Evolutionary conservation across 2,329 filamentous ascomycete species (phyloP).

Genomic region (Paecilomyces fulvus): DNA sequence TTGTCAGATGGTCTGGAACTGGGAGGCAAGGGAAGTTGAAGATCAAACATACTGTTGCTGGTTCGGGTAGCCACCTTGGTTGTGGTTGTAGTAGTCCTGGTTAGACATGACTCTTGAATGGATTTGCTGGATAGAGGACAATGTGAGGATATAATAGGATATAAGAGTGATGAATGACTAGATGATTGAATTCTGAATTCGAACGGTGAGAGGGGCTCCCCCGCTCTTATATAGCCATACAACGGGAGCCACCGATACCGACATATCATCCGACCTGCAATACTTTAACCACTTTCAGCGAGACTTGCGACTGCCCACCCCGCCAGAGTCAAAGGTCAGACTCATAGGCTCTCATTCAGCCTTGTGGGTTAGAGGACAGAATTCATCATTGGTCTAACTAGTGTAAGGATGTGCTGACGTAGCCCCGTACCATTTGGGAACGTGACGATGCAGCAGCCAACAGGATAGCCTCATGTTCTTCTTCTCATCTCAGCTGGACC

Average conservation of each 20-base stretch:
- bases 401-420: background rate
- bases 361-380: background rate
- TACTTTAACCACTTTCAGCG: background rate
- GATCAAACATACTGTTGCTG: slow-evolving; percentile 7
- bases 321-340: background rate
- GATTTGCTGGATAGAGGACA: too few relatives aligned
- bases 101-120: background rate
- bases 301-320: background rate
- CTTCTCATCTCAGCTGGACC: background rate
- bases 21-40: background rate
- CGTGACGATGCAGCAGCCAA: background rate
- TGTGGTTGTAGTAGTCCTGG: slow-evolving; percentile 12
- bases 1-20: slow-evolving; percentile 7
- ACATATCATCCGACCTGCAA: background rate
- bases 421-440: background rate
- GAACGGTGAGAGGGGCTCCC: background rate
- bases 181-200: background rate
- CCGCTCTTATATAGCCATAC: background rate
- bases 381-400: background rate
- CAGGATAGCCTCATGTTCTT: background rate
- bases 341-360: background rate
- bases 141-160: background rate
- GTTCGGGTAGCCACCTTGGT: slow-evolving; percentile 1
- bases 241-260: background rate
- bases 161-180: background rate